Percentiles rank a stretch among this genome's conserved stretches.
phyloP scores from a whole-genome alignment of 495 filamentous ascomycete genomes.

The Cairneyella variabilis region DNA sequence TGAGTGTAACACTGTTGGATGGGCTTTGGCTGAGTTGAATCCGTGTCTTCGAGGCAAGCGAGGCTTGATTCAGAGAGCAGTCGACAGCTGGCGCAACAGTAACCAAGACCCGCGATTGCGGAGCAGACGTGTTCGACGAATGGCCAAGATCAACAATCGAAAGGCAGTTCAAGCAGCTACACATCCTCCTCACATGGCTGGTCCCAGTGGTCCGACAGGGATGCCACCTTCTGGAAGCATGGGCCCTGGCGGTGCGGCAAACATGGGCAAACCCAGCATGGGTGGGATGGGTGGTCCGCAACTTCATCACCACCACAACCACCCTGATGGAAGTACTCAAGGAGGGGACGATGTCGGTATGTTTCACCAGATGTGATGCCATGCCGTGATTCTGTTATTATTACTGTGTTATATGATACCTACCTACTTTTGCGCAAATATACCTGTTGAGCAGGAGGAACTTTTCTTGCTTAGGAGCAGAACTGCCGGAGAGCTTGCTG shows the following conservation, averaged over 20 bases:
- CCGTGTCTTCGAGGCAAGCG: constrained; percentile 86
- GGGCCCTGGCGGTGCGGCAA: constrained; percentile 40
- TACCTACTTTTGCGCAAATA: constrained; percentile 26
- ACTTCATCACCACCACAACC: constrained; percentile 77
- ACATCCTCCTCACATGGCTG: constrained; percentile 43
- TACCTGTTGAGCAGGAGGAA: constrained; percentile 22
- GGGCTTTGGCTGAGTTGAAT: constrained; percentile 92
- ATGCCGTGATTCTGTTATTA: constrained; percentile 42
- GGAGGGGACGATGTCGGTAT: constrained; percentile 91
- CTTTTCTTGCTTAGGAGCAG: constrained; percentile 21
- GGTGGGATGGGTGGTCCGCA: constrained; percentile 60
- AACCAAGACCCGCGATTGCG: constrained; percentile 90
- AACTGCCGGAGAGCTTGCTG: constrained; percentile 1
- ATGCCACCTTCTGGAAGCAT: constrained; percentile 48
- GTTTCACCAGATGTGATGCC: constrained; percentile 69
- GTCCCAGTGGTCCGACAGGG: constrained; percentile 47
- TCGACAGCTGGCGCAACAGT: constrained; percentile 98
- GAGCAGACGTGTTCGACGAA: constrained; percentile 84
- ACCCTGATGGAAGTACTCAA: constrained; percentile 63
- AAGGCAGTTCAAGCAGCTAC: constrained; percentile 50
- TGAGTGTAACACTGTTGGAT: constrained; percentile 97
- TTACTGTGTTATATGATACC: constrained; percentile 47
- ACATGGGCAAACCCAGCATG: constrained; percentile 53
- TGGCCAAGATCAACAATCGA: constrained; percentile 90
- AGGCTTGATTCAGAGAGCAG: constrained; percentile 91